phyloP scores from a whole-genome alignment of 2,329 filamentous ascomycete genomes.

The Trichoderma semiorbis region DNA sequence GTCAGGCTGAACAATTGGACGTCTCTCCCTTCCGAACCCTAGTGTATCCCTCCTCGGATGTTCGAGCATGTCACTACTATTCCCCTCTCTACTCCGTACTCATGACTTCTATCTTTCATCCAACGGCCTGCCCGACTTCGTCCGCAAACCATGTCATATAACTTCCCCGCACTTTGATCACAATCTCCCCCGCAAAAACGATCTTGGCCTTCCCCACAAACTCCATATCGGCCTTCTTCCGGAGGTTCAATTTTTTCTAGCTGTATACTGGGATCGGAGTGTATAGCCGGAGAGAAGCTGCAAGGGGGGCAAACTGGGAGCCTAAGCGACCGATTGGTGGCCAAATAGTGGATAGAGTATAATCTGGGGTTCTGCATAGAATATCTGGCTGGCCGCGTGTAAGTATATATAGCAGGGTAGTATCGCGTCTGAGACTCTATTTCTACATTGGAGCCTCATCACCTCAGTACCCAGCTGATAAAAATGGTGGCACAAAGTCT shows the following conservation, averaged over 20 bases:
- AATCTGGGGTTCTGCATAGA: background rate
- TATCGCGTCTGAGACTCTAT: background rate
- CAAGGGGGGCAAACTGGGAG: background rate
- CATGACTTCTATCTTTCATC: background rate
- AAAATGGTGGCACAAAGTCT: background rate
- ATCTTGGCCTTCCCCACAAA: background rate
- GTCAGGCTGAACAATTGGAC: background rate
- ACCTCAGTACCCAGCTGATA: too few relatives aligned
- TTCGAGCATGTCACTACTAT: background rate
- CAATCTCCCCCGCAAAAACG: background rate
- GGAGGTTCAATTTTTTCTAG: background rate
- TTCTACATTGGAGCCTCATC: background rate
- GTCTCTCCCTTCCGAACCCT: background rate
- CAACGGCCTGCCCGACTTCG: background rate
- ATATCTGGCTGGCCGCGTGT: background rate
- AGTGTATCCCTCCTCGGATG: background rate
- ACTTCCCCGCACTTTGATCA: background rate
- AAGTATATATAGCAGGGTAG: background rate
- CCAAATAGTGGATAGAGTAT: background rate
- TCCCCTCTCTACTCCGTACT: background rate
- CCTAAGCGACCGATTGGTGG: background rate
- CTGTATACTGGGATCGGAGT: background rate
- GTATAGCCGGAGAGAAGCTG: slow-evolving; percentile 27
- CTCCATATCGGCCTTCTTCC: background rate
- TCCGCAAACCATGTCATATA: background rate